phyloP scores from a whole-genome alignment of 2,329 filamentous ascomycete species.

The Colletotrichum caudatum region DNA sequence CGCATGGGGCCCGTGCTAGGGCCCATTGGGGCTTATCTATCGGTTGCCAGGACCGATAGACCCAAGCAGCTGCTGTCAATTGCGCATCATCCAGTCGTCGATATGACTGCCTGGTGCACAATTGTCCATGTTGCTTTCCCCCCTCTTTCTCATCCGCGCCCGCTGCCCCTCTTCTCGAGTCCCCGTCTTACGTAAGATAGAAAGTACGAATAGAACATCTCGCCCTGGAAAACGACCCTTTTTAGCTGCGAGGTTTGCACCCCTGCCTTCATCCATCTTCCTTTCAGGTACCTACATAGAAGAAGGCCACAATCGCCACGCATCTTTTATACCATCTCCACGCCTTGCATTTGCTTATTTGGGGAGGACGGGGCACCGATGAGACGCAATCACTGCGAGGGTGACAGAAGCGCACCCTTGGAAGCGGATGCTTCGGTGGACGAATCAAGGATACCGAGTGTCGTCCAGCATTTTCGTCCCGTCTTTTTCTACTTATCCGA shows the following conservation, averaged over 20 bases:
- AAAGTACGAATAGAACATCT: background rate
- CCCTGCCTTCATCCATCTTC: background rate
- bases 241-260: background rate
- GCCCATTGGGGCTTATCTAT: constrained; percentile 31
- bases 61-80: constrained; percentile 17
- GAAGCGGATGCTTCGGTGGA: constrained; percentile 17
- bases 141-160: constrained; percentile 12
- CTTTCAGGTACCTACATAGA: constrained; percentile 17
- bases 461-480: constrained; percentile 17
- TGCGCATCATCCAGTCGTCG: constrained; percentile 32
- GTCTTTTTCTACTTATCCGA: constrained; percentile 5
- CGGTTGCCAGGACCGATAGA: constrained; percentile 14
- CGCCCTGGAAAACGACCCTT: constrained; percentile 1
- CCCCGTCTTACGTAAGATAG: background rate
- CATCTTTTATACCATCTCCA: constrained; percentile 23
- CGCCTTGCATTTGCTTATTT: constrained; percentile 1
- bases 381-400: too few species aligned
- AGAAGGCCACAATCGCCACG: constrained; percentile 33
- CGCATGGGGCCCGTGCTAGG: background rate
- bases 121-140: constrained; percentile 9
- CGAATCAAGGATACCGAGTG: constrained; percentile 16
- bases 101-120: constrained; percentile 12
- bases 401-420: background rate
- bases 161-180: background rate
- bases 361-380: background rate